Base-by-base conservation (phyloP, 371 early-diverging fungal genomes). In the Rhizopus delemar region DNA sequence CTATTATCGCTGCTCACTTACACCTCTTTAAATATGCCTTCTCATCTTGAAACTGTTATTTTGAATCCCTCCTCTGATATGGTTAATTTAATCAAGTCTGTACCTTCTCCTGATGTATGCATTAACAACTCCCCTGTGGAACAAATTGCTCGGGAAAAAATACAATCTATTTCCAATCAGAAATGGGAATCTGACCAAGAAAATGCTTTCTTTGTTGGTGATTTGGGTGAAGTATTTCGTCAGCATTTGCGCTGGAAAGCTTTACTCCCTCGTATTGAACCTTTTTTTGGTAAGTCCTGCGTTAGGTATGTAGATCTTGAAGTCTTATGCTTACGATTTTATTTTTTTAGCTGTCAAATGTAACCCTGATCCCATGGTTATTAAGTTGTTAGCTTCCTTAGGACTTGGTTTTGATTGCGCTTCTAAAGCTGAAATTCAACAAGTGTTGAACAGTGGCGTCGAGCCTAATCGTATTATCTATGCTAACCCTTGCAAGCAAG, bases 401-500 rank as follows among this genome's bases (percentile, higher is more conserved):
- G 96, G 96, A 22, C 83, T 87, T 36, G 95, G 95, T 9, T 97
- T 98, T 68, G 99, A 98, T 78, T 97, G 91, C 73, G 92, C 89
- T 22, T 88, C 88, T 77, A 84, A 85, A 65, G 80, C 81, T 41
- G 99, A 98, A 81, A 91, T 97, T 52, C 86, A 93, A 61, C 82
- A 85, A 52, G 90, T 91, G 45, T 82, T 97, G 55, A 80, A 85
- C 32, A 69, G 84, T 51, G 95, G 95, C 53, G 92, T 89, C 1
- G 85, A 85, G 39, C 83, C 96, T 12, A 70, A 71, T 36, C 83
- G 89, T 54, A 90, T 98, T 66, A 95, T 98, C 68, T 97, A 93
- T 63, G 97, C 99, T 60, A 96, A 98, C 78, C 98, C 99, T 38
- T 97, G 98, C 86, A 98, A 98, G 81, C 95, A 94, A 65, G 84